Percentiles rank a stretch among this genome's conserved stretches.
Evolutionary conservation across 129 eudicot genomes (phyloP).

Genomic region (Helichrysum umbraculigerum): DNA sequence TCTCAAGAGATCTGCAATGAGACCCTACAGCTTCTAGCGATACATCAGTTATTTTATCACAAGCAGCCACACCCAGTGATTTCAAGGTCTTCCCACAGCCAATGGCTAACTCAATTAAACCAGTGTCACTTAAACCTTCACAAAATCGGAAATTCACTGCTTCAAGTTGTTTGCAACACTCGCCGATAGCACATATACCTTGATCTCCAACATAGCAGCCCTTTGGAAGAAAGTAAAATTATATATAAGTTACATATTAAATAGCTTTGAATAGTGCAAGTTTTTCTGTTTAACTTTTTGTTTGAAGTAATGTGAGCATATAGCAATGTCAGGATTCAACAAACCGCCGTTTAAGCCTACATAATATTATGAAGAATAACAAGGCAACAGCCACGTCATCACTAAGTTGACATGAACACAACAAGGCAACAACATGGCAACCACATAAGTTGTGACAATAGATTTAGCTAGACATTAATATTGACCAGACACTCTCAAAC

Average conservation of each 20-base stretch:
- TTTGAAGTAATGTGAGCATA: neutral
- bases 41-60: slow-evolving; percentile 18
- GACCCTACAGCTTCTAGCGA: slow-evolving; percentile 20
- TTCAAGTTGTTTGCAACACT: slow-evolving; percentile 20
- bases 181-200: slow-evolving; percentile 10
- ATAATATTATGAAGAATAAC: neutral
- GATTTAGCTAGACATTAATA: neutral
- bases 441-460: neutral
- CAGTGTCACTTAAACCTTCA: slow-evolving; percentile 6
- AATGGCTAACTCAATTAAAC: slow-evolving; percentile 11
- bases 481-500: neutral
- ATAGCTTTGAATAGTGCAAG: neutral
- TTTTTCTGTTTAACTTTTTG: neutral
- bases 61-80: slow-evolving; percentile 9
- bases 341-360: neutral
- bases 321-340: neutral
- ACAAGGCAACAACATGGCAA: neutral
- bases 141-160: neutral
- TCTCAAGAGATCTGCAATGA: slow-evolving; percentile 13
- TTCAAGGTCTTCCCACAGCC: slow-evolving; percentile 16
- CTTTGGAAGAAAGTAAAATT: neutral
- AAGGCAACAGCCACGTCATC: neutral
- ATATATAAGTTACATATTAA: neutral
- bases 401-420: neutral
- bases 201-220: slow-evolving; percentile 21